Percentiles rank a stretch among this genome's conserved stretches.
Conservation (phyloP, 257 asterid genomes). For the Cruciata laevipes region DNA sequence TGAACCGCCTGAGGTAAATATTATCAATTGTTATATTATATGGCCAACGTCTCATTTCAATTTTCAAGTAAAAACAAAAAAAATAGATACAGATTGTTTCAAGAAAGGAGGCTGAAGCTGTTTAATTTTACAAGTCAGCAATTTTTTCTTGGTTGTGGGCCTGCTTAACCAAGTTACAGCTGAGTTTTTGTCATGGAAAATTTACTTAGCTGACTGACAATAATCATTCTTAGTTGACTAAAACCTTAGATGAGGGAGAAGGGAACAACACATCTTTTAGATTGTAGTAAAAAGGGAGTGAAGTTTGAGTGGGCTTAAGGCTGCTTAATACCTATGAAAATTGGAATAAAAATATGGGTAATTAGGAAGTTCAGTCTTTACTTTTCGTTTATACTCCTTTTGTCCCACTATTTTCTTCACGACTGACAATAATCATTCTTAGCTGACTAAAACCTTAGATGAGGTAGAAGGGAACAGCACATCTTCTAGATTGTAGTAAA, state of each 20-base stretch:
- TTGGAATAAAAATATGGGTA: too few species aligned
- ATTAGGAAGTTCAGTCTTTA: too few species aligned
- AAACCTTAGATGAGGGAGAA: not conserved
- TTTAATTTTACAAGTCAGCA: not conserved
- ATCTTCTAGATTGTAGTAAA: not conserved
- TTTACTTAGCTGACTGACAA: not conserved
- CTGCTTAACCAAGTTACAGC: not conserved
- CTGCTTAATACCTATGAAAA: too few species aligned
- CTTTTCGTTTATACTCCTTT: too few species aligned
- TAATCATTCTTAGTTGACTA: not conserved
- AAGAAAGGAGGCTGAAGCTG: not conserved
- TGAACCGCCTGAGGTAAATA: slow-evolving; percentile 88
- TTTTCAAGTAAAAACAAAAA: not conserved
- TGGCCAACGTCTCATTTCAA: not conserved
- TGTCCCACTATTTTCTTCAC: too few species aligned
- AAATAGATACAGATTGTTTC: not conserved
- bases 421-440: not conserved
- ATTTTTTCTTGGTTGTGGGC: not conserved
- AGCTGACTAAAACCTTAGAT: not conserved
- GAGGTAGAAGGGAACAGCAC: not conserved
- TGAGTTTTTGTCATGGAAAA: too few species aligned
- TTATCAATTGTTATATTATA: slow-evolving; percentile 1
- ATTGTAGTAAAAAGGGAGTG: not conserved
- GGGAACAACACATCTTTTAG: not conserved
- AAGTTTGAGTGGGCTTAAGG: not conserved